Evolutionary conservation across 2,329 filamentous ascomycete genomes (phyloP).

Genomic region (Ophioceras dolichostomum): DNA sequence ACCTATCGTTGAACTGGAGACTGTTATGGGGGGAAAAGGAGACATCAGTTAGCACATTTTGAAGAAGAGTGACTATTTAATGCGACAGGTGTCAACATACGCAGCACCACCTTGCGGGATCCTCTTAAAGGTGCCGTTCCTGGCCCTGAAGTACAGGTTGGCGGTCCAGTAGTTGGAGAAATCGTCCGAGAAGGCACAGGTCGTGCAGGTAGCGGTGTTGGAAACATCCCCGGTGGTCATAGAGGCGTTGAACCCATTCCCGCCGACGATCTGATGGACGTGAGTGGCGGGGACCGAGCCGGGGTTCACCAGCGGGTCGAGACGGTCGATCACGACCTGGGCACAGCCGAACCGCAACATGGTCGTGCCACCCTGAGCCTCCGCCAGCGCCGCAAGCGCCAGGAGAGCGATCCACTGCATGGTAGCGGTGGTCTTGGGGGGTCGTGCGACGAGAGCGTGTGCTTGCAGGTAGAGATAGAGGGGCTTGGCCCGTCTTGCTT

Average conservation of each 20-base stretch:
- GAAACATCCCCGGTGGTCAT: conserved; percentile 14
- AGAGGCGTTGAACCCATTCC: conserved; percentile 14
- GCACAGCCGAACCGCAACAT: conserved; percentile 9
- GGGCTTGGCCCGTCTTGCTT: too few species aligned
- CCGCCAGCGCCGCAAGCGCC: conserved; percentile 1
- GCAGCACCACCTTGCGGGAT: conserved; percentile 11
- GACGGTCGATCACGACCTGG: conserved; percentile 5
- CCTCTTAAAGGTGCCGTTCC: conserved; percentile 19
- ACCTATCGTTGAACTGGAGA: conserved; percentile 25
- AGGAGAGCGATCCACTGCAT: too few species aligned
- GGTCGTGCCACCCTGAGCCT: conserved; percentile 3
- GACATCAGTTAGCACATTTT: neutral
- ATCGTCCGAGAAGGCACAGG: conserved; percentile 24
- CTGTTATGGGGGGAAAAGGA: conserved; percentile 9
- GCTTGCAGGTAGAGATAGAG: too few species aligned
- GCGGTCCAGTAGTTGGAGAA: conserved; percentile 26
- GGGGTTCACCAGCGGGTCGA: conserved; percentile 9
- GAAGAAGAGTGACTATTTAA: neutral
- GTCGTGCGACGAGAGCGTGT: too few species aligned
- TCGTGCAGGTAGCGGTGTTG: conserved; percentile 22
- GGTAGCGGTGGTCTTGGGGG: too few species aligned
- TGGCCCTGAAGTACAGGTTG: conserved; percentile 21
- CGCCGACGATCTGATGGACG: conserved; percentile 9
- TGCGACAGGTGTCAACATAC: neutral
- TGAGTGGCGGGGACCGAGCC: conserved; percentile 7